phyloP scores from a whole-genome alignment of 257 asterid species.

The Nicotiana knightiana region DNA sequence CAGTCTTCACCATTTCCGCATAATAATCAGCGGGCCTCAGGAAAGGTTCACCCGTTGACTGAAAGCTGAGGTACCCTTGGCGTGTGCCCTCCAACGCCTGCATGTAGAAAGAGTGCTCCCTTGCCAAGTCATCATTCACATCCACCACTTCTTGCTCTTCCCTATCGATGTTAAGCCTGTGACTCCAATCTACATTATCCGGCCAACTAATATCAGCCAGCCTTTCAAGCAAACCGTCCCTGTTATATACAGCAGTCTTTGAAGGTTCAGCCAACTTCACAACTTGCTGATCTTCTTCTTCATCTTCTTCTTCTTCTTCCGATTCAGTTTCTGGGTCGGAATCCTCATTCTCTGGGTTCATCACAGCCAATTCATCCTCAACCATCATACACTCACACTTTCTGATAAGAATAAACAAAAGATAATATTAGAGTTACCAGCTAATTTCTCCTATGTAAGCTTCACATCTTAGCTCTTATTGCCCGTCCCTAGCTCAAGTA shows the following conservation, averaged over 20 bases:
- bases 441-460: not conserved
- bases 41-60: constrained; percentile 53
- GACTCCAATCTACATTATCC: constrained; percentile 58
- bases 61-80: constrained; percentile 52
- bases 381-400: not conserved
- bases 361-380: not conserved
- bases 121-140: constrained; percentile 70
- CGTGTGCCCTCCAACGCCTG: constrained; percentile 86
- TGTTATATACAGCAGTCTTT: constrained; percentile 57
- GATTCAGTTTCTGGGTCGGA: constrained; percentile 53
- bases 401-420: not conserved
- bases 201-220: constrained; percentile 79
- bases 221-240: constrained; percentile 67
- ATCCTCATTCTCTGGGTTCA: constrained; percentile 3
- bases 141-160: constrained; percentile 62
- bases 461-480: not conserved
- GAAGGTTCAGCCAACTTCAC: constrained; percentile 66
- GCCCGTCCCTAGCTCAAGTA: not conserved
- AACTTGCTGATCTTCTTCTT: constrained; percentile 47
- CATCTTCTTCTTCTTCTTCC: constrained; percentile 53
- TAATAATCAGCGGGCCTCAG: constrained; percentile 81
- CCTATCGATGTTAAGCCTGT: constrained; percentile 55
- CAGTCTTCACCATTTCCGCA: constrained; percentile 92
- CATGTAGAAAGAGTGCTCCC: constrained; percentile 79
- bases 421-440: not conserved